phyloP scores from a whole-genome alignment of 2,329 filamentous ascomycete species.

The Aspergillus japonicus region DNA sequence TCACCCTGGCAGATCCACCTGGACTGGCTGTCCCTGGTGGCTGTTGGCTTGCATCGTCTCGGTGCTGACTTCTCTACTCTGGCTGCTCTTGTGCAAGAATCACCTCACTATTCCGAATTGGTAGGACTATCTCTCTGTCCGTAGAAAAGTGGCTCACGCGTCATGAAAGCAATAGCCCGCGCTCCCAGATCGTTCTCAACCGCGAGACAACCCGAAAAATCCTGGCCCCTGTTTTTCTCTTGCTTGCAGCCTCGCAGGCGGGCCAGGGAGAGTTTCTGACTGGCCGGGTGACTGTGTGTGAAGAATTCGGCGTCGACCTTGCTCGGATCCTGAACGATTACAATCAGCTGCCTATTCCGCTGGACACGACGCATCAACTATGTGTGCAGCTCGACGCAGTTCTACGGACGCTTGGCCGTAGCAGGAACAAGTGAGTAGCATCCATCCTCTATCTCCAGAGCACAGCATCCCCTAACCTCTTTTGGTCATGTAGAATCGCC shows the following conservation, averaged over 20 bases:
- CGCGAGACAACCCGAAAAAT: not conserved
- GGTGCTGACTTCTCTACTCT: not conserved
- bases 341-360: not conserved
- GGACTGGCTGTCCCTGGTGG: not conserved
- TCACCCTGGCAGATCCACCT: not conserved
- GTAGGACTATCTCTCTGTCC: not conserved
- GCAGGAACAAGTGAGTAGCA: not conserved
- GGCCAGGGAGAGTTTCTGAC: not conserved
- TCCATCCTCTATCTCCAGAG: not conserved
- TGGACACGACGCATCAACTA: not conserved
- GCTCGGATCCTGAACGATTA: not conserved
- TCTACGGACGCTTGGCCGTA: not conserved
- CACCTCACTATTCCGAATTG: not conserved
- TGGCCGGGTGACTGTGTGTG: not conserved
- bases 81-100: not conserved
- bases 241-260: not conserved
- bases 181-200: not conserved
- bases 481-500: not conserved
- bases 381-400: not conserved
- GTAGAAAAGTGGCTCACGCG: not conserved
- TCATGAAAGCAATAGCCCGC: not conserved
- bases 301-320: not conserved
- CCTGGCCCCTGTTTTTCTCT: not conserved
- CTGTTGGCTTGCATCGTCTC: not conserved
- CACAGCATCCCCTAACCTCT: not conserved